Evolutionary conservation across 169 alveolate species (phyloP).

Genomic region (Cryptosporidium felis): DNA sequence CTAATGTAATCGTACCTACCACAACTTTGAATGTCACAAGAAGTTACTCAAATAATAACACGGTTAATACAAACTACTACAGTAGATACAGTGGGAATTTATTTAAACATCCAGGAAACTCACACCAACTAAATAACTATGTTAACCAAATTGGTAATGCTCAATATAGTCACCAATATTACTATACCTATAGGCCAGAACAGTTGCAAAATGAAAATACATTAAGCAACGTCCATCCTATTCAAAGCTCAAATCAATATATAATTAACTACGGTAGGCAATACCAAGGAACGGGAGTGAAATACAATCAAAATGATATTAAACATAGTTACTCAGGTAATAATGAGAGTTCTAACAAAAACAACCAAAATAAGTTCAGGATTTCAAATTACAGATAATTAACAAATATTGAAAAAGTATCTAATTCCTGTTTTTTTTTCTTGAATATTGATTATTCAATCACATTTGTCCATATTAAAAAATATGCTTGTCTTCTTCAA

Average conservation of each 20-base stretch:
- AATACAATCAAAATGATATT: too few species aligned
- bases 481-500: slow-evolving; percentile 70
- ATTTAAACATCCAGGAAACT: background rate
- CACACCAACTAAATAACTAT: background rate
- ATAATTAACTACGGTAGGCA: too few species aligned
- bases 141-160: background rate
- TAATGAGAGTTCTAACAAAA: background rate
- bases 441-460: background rate
- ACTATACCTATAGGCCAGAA: too few species aligned
- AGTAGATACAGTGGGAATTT: background rate
- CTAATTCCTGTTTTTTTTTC: background rate
- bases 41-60: too few species aligned
- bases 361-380: background rate
- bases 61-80: background rate
- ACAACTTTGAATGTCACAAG: too few species aligned
- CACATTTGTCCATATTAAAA: background rate
- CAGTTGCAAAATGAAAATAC: too few species aligned
- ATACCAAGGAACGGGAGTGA: too few species aligned
- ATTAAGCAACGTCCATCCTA: too few species aligned
- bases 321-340: background rate
- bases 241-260: too few species aligned
- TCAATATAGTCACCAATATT: background rate
- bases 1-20: too few species aligned
- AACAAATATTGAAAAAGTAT: background rate
- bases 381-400: background rate